Evolutionary conservation across 2,329 filamentous ascomycete genomes (phyloP).

Genomic region (Escovopsis sp.): DNA sequence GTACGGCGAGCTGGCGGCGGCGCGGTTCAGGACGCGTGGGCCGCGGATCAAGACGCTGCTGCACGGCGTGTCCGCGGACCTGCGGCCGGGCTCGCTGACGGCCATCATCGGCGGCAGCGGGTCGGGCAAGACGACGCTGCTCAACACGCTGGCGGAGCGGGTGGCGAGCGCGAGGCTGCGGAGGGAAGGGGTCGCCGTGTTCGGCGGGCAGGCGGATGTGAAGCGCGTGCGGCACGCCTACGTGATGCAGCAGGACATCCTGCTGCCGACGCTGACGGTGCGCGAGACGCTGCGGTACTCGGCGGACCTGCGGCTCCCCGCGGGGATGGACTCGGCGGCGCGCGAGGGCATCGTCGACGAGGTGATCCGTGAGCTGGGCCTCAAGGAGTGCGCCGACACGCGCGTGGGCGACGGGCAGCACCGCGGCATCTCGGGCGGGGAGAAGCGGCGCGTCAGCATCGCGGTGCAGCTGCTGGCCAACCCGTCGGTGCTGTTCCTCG

Average conservation of each 20-base stretch:
- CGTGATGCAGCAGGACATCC: slow-evolving; percentile 63
- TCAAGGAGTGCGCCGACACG: slow-evolving; percentile 66
- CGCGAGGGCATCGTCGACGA: slow-evolving; percentile 54
- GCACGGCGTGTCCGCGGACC: slow-evolving; percentile 46
- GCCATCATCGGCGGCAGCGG: slow-evolving; percentile 65
- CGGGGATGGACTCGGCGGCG: slow-evolving; percentile 32
- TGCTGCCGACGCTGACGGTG: slow-evolving; percentile 60
- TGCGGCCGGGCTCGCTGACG: slow-evolving; percentile 52
- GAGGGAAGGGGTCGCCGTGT: slow-evolving; percentile 41
- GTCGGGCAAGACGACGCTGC: slow-evolving; percentile 55
- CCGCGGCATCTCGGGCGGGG: slow-evolving; percentile 64
- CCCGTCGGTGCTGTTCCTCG: slow-evolving; percentile 61
- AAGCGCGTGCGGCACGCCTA: slow-evolving; percentile 47
- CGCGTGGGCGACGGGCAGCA: slow-evolving; percentile 56
- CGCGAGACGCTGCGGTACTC: slow-evolving; percentile 61
- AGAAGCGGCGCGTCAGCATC: slow-evolving; percentile 63
- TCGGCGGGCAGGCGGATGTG: slow-evolving; percentile 43
- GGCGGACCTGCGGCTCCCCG: slow-evolving; percentile 54
- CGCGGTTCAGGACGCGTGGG: slow-evolving; percentile 20
- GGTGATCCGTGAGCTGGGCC: slow-evolving; percentile 58
- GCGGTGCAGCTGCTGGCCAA: slow-evolving; percentile 69
- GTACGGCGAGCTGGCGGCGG: slow-evolving; percentile 26
- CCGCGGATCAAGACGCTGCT: slow-evolving; percentile 39
- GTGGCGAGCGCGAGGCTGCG: slow-evolving; percentile 40
- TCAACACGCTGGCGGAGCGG: slow-evolving; percentile 58